Evolutionary conservation across 1,139 yeast species (phyloP).

Genomic region (Saccharomyces uvarum): DNA sequence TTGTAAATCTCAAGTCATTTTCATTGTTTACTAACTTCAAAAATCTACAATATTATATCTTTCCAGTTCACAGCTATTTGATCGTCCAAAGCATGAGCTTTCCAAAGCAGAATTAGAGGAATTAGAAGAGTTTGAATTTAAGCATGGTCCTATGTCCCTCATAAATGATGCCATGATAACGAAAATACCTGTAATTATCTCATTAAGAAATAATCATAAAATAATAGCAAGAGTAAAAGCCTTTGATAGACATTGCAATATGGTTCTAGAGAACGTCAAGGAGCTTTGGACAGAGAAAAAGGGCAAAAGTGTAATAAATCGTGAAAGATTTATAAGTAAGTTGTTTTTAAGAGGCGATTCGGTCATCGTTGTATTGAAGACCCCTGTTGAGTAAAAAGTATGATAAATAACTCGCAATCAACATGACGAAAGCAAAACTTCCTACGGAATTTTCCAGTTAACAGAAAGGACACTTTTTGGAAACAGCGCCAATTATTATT

Average conservation of each 20-base stretch:
- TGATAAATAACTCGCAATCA: not conserved
- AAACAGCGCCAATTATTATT: not conserved
- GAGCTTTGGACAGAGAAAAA: slow-evolving; percentile 86
- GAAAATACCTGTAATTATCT: slow-evolving; percentile 72
- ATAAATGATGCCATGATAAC: slow-evolving; percentile 72
- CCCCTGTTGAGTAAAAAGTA: slow-evolving; percentile 24
- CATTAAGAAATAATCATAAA: slow-evolving; percentile 89
- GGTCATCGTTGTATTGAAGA: slow-evolving; percentile 71
- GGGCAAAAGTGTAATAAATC: slow-evolving; percentile 58
- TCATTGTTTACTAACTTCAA: not conserved
- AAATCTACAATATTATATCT: not conserved
- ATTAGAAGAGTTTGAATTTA: slow-evolving; percentile 83
- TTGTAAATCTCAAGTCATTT: not conserved
- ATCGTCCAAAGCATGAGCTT: slow-evolving; percentile 71
- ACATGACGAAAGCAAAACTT: not conserved
- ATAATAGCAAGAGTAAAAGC: slow-evolving; percentile 85
- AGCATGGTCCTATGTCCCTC: slow-evolving; percentile 85
- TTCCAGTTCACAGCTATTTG: slow-evolving; percentile 53
- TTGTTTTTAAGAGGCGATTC: slow-evolving; percentile 93
- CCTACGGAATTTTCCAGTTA: not conserved
- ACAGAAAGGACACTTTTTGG: not conserved
- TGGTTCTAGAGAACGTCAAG: slow-evolving; percentile 86
- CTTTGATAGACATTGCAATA: slow-evolving; percentile 90
- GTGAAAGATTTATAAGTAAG: slow-evolving; percentile 82
- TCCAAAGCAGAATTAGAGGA: slow-evolving; percentile 72